These are phyloP conservation scores for Podila epigama DNA, from an alignment of 192 early-diverging fungal species.

Conservation along the genomic window DNA sequence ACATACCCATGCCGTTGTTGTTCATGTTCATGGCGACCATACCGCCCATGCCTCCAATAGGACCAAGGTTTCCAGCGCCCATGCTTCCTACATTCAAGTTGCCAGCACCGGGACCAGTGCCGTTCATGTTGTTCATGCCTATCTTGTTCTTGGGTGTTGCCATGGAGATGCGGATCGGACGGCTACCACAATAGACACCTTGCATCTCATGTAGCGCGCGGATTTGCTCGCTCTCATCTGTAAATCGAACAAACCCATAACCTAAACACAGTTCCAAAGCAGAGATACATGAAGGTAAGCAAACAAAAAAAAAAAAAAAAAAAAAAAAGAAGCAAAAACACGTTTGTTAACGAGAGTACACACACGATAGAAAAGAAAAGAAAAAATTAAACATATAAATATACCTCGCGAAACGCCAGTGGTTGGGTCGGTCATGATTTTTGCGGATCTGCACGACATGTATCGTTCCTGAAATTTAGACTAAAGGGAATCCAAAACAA, in stretches of 20 bases:
- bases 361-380: not conserved
- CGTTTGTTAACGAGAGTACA: not conserved
- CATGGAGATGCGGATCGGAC: slow-evolving; percentile 88
- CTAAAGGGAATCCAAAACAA: slow-evolving; percentile 34
- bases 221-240: slow-evolving; percentile 86
- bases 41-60: slow-evolving; percentile 6
- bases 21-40: slow-evolving; percentile 26
- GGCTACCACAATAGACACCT: slow-evolving; percentile 79
- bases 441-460: slow-evolving; percentile 86
- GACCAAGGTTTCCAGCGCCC: not conserved
- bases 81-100: slow-evolving; percentile 31
- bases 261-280: slow-evolving; percentile 35
- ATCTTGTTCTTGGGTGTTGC: slow-evolving; percentile 92
- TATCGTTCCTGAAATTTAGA: slow-evolving; percentile 87
- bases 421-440: slow-evolving; percentile 90
- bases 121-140: slow-evolving; percentile 83
- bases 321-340: not conserved
- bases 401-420: slow-evolving; percentile 79
- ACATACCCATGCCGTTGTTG: slow-evolving; percentile 30
- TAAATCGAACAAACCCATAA: slow-evolving; percentile 96
- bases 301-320: not conserved
- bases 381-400: not conserved
- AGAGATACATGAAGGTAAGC: not conserved
- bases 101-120: slow-evolving; percentile 74
- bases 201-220: slow-evolving; percentile 92